Conservation (phyloP, 768 basidiomycete genomes). For the Dentipellis sp. region DNA sequence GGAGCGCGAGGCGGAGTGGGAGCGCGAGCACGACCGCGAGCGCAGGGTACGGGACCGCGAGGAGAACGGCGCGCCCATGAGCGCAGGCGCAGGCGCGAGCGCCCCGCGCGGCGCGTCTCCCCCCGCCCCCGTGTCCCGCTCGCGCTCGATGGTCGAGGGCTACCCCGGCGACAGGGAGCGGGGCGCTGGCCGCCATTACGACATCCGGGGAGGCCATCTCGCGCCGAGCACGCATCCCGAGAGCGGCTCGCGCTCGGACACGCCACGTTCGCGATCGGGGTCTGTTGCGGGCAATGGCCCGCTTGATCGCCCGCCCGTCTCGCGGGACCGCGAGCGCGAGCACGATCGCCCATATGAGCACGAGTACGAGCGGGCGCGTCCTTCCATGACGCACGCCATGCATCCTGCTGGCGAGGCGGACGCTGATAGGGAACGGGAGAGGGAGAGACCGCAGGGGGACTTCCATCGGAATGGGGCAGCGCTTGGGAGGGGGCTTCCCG, state of each 20-base stretch:
- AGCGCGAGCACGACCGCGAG: slow-evolving; percentile 13
- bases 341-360: slow-evolving; percentile 3
- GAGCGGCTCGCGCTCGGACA: slow-evolving; percentile 8
- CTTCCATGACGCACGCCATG: background rate
- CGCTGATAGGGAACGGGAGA: background rate
- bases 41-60: slow-evolving; percentile 31
- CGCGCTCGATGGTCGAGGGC: background rate
- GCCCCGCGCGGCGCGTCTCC: background rate
- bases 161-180: too few relatives aligned
- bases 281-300: slow-evolving; percentile 5
- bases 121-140: background rate
- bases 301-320: slow-evolving; percentile 2
- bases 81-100: slow-evolving; percentile 18
- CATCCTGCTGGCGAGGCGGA: background rate
- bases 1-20: slow-evolving; percentile 20
- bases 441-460: background rate
- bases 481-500: background rate
- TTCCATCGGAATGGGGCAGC: background rate
- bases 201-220: too few relatives aligned
- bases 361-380: slow-evolving; percentile 2
- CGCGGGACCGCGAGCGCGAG: background rate
- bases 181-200: too few relatives aligned
- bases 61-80: slow-evolving; percentile 6
- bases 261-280: slow-evolving; percentile 12
- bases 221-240: background rate